phyloP scores from a whole-genome alignment of 1,284 basidiomycete species.

The Vanrija sp. region DNA sequence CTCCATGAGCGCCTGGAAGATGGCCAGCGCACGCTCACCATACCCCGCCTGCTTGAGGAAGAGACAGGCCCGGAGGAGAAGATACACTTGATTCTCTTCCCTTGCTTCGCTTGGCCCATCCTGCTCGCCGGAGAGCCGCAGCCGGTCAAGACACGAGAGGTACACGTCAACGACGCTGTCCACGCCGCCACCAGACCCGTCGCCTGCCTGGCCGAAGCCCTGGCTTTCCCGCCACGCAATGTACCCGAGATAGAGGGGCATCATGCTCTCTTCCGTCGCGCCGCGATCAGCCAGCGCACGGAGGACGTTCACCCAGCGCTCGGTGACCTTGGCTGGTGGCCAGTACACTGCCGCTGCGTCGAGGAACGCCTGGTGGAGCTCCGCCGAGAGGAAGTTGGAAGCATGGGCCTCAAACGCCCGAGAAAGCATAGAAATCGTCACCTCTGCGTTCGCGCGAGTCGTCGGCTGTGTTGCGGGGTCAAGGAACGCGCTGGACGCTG shows the following conservation, averaged over 20 bases:
- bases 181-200: slow-evolving; percentile 23
- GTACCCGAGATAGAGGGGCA: slow-evolving; percentile 41
- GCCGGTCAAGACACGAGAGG: slow-evolving; percentile 30
- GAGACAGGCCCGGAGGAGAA: slow-evolving; percentile 47
- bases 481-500: background rate
- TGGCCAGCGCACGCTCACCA: slow-evolving; percentile 51
- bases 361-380: slow-evolving; percentile 41
- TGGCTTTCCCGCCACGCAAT: slow-evolving; percentile 45
- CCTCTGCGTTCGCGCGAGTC: slow-evolving; percentile 34
- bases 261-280: slow-evolving; percentile 26
- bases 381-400: slow-evolving; percentile 23
- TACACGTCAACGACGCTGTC: slow-evolving; percentile 45
- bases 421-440: slow-evolving; percentile 42
- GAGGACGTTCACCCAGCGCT: slow-evolving; percentile 43
- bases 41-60: slow-evolving; percentile 67
- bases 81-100: slow-evolving; percentile 46
- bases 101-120: slow-evolving; percentile 14
- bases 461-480: slow-evolving; percentile 8
- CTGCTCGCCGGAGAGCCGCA: slow-evolving; percentile 8
- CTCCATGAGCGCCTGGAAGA: slow-evolving; percentile 54
- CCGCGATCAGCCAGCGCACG: slow-evolving; percentile 20
- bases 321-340: slow-evolving; percentile 32
- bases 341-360: slow-evolving; percentile 36
- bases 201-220: slow-evolving; percentile 29
- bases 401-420: slow-evolving; percentile 34